Percentiles rank a stretch among this genome's conserved stretches.
Evolutionary conservation across 371 early-diverging fungal species (phyloP).

Genomic region (Nematocida displodere): DNA sequence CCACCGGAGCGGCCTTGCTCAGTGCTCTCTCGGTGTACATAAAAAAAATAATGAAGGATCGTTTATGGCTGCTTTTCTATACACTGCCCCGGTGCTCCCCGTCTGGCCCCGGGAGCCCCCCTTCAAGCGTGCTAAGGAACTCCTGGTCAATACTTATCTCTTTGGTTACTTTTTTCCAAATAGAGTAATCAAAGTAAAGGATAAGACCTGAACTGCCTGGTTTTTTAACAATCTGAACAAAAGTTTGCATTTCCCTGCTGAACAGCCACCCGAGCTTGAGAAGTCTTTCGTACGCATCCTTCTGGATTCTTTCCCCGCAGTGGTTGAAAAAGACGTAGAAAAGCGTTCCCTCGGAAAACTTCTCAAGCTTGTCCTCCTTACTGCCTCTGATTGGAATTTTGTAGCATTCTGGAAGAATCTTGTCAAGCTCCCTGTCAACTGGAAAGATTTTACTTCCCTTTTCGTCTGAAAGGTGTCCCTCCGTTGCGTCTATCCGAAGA

Average conservation of each 20-base stretch:
- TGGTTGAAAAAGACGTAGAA: slow-evolving; percentile 52
- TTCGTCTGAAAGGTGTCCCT: background rate
- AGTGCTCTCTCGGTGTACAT: slow-evolving; percentile 4
- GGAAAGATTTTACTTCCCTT: slow-evolving; percentile 35
- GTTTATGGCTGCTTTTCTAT: background rate
- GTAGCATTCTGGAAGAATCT: slow-evolving; percentile 44
- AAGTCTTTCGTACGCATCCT: slow-evolving; percentile 35
- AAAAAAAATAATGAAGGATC: background rate
- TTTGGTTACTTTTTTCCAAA: slow-evolving; percentile 53
- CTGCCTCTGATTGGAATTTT: slow-evolving; percentile 26
- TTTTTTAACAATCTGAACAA: slow-evolving; percentile 43
- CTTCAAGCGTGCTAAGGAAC: slow-evolving; percentile 38
- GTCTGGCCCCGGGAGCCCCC: too few species aligned
- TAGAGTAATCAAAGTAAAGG: slow-evolving; percentile 49
- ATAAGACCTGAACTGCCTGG: slow-evolving; percentile 15
- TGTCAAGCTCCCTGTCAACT: slow-evolving; percentile 25
- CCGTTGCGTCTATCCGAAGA: slow-evolving; percentile 27
- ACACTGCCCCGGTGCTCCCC: background rate
- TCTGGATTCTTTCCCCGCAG: slow-evolving; percentile 41
- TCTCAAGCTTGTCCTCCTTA: slow-evolving; percentile 48
- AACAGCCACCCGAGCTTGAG: slow-evolving; percentile 34
- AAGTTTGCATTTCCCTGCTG: slow-evolving; percentile 50
- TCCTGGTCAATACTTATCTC: slow-evolving; percentile 33
- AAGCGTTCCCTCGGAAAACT: slow-evolving; percentile 50
- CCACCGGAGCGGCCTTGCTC: background rate